A percentile compares a stretch with the other conserved stretches of the same genome.
Conservation (phyloP, 1,284 basidiomycete species). For the Heterobasidion irregulare region DNA sequence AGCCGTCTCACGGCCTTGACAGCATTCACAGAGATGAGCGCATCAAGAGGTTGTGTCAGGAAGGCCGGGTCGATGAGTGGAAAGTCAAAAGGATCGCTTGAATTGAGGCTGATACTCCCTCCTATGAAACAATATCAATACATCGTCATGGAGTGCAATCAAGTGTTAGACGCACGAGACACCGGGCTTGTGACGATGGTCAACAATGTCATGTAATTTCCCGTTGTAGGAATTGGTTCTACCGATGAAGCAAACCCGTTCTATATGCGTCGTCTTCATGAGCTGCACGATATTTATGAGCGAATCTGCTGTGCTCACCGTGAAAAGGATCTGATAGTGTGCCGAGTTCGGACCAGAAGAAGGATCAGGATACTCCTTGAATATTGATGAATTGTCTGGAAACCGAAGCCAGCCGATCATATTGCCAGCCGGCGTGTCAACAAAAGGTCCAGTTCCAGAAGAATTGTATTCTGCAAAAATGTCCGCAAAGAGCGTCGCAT, state of each 20-base stretch:
- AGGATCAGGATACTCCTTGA: constrained; percentile 10
- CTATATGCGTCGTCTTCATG: neutral
- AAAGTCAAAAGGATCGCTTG: constrained; percentile 27
- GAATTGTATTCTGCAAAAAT: neutral
- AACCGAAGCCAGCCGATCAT: constrained; percentile 12
- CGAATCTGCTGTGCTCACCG: neutral
- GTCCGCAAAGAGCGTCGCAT: constrained; percentile 13
- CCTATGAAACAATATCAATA: constrained; percentile 15
- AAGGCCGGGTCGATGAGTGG: constrained; percentile 30
- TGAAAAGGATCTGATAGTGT: constrained; percentile 11
- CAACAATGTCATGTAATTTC: neutral
- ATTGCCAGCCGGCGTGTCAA: neutral
- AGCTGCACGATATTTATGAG: neutral
- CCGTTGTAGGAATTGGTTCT: neutral
- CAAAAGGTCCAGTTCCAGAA: neutral
- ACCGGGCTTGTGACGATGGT: neutral
- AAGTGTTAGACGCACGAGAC: neutral
- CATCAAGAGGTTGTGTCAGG: constrained; percentile 26
- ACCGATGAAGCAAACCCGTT: neutral
- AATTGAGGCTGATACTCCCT: constrained; percentile 27
- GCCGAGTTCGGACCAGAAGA: constrained; percentile 12
- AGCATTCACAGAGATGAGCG: constrained; percentile 22
- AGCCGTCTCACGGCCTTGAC: constrained; percentile 16
- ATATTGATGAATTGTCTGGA: constrained; percentile 6
- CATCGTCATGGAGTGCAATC: too few relatives aligned